Conservation (phyloP, 208 protist genomes). For the Acanthamoeba castellanii region DNA sequence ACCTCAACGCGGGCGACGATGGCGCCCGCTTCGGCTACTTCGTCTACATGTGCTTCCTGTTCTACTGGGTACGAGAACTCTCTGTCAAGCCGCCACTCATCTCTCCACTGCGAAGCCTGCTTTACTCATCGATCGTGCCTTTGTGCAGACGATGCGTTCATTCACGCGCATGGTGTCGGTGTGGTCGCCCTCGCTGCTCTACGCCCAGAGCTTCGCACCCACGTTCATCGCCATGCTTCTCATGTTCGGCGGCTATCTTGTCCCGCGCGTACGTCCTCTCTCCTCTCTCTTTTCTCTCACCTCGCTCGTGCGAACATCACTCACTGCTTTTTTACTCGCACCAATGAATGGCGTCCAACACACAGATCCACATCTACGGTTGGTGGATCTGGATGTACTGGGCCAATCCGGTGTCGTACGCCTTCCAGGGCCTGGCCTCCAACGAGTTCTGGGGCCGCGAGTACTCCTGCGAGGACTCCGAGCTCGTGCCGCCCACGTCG, state of each 20-base stretch:
- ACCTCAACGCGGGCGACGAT: slow-evolving; percentile 12
- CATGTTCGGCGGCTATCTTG: slow-evolving; percentile 70
- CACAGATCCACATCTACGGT: not conserved
- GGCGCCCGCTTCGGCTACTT: slow-evolving; percentile 49
- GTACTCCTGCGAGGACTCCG: not conserved
- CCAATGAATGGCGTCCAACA: too few relatives aligned
- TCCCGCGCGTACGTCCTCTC: slow-evolving; percentile 28
- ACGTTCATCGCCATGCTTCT: slow-evolving; percentile 35
- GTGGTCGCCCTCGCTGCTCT: not conserved
- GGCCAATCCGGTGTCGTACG: slow-evolving; percentile 26
- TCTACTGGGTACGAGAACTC: not conserved
- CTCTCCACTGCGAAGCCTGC: too few relatives aligned
- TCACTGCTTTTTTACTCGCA: too few relatives aligned
- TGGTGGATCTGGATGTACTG: slow-evolving; percentile 75
- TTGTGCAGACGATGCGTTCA: not conserved
- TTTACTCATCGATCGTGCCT: not conserved
- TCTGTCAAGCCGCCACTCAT: too few relatives aligned
- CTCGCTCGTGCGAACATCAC: too few relatives aligned
- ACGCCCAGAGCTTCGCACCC: slow-evolving; percentile 64
- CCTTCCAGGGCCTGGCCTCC: not conserved
- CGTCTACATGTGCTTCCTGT: slow-evolving; percentile 34
- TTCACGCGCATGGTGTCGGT: slow-evolving; percentile 36
- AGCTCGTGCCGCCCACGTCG: not conserved
- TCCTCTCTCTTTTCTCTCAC: too few relatives aligned
- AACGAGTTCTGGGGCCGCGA: slow-evolving; percentile 37